Percentiles rank a stretch among this genome's conserved stretches.
phyloP scores from a whole-genome alignment of 371 early-diverging fungal genomes.

The Rhizopus microsporus region DNA sequence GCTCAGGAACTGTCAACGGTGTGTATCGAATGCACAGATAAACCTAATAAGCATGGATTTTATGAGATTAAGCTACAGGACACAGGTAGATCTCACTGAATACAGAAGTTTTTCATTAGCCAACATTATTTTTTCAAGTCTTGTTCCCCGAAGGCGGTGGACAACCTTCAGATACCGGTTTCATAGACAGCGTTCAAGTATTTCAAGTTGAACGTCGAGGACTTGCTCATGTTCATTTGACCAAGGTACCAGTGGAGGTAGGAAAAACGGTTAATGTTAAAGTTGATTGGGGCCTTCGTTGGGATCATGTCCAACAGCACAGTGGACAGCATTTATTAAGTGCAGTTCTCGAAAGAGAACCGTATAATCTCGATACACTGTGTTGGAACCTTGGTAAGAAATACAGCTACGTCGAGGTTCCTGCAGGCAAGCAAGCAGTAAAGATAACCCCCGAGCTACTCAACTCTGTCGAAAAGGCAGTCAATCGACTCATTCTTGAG shows the following conservation, averaged over 20 bases:
- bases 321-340: slow-evolving; percentile 77
- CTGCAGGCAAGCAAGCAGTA: slow-evolving; percentile 28
- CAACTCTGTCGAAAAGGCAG: slow-evolving; percentile 47
- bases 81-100: slow-evolving; percentile 29
- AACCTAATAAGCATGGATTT: slow-evolving; percentile 44
- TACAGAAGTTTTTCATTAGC: neutral
- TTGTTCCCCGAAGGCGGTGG: slow-evolving; percentile 78
- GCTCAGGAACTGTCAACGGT: slow-evolving; percentile 26
- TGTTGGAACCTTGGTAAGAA: slow-evolving; percentile 73
- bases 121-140: slow-evolving; percentile 31
- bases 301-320: slow-evolving; percentile 83
- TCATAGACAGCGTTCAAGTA: slow-evolving; percentile 56
- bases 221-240: slow-evolving; percentile 65
- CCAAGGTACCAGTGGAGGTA: slow-evolving; percentile 50
- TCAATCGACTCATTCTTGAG: slow-evolving; percentile 62
- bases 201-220: slow-evolving; percentile 62
- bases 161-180: slow-evolving; percentile 73
- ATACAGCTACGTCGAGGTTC: slow-evolving; percentile 62
- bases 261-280: slow-evolving; percentile 54
- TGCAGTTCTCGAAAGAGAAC: slow-evolving; percentile 66
- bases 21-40: slow-evolving; percentile 42
- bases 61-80: slow-evolving; percentile 42
- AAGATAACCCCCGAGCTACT: slow-evolving; percentile 51
- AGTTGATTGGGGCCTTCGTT: slow-evolving; percentile 73
- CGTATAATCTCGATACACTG: slow-evolving; percentile 60